Evolutionary conservation across 2,329 filamentous ascomycete genomes (phyloP).

Genomic region (Trichoderma brevicompactum): DNA sequence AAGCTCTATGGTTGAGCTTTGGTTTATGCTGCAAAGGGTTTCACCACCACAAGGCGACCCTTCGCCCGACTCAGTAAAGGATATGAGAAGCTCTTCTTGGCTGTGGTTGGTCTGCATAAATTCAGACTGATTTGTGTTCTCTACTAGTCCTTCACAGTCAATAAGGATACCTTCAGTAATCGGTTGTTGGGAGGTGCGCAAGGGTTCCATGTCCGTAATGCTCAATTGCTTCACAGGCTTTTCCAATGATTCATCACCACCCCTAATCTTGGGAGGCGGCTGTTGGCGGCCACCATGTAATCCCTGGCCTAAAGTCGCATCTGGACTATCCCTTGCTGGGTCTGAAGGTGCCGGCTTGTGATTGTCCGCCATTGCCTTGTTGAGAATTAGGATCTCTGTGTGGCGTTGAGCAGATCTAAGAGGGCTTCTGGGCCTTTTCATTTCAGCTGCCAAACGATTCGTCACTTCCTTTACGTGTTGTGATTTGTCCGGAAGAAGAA

Average conservation of each 20-base stretch:
- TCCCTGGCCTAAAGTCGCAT: too few species aligned
- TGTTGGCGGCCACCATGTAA: background rate
- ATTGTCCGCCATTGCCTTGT: too few species aligned
- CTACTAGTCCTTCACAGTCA: background rate
- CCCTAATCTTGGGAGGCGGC: too few species aligned
- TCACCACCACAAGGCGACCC: background rate
- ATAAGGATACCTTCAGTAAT: background rate
- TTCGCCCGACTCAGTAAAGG: background rate
- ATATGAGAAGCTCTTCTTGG: constrained; percentile 12
- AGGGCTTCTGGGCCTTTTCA: too few species aligned
- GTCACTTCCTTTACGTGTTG: background rate
- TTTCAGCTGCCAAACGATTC: too few species aligned
- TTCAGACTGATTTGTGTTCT: background rate
- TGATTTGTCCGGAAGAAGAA: background rate
- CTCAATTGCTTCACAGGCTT: background rate
- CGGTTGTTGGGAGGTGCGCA: background rate
- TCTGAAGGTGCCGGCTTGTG: too few species aligned
- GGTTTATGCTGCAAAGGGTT: background rate
- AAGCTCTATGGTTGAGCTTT: background rate
- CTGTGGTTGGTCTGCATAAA: too few species aligned
- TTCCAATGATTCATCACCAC: background rate
- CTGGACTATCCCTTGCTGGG: too few species aligned
- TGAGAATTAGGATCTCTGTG: too few species aligned
- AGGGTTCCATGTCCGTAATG: background rate
- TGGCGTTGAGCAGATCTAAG: too few species aligned